Conservation (phyloP, 441 rosid genomes). For the Capsella rubella region DNA sequence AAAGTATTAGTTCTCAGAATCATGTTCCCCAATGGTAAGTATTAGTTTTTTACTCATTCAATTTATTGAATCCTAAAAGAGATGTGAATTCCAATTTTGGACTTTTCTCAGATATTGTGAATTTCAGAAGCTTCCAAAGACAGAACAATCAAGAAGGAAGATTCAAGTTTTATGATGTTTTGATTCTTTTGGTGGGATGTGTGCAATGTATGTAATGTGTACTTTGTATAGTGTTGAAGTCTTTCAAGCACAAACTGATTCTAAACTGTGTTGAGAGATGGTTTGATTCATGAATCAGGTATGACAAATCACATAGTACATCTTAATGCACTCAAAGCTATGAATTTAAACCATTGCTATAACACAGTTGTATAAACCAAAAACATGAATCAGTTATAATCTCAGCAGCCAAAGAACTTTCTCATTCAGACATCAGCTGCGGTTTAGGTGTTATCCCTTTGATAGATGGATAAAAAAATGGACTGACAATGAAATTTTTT, state of each 20-base stretch:
- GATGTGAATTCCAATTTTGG: background rate
- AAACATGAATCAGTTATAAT: background rate
- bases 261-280: background rate
- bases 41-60: background rate
- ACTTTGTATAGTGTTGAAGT: no score
- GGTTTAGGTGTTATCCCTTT: background rate
- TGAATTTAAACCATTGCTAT: constrained; percentile 12
- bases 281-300: background rate
- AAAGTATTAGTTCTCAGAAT: constrained; percentile 44
- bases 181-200: no score
- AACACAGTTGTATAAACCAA: background rate
- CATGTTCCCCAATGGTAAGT: constrained; percentile 45
- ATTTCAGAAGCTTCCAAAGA: no score
- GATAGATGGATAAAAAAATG: background rate
- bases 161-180: no score
- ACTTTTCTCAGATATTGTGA: constrained; percentile 1
- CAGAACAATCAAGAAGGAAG: no score
- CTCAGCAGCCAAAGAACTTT: constrained; percentile 28
- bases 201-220: no score
- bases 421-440: constrained; percentile 4
- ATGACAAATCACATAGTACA: background rate
- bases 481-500: constrained; percentile 15
- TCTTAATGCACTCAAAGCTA: background rate
- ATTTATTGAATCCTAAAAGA: background rate
- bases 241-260: background rate